Evolutionary conservation across 2,329 filamentous ascomycete genomes (phyloP), one percentile per base, ranked within the genome.

Genomic region (Trichoderma oligosporum): DNA sequence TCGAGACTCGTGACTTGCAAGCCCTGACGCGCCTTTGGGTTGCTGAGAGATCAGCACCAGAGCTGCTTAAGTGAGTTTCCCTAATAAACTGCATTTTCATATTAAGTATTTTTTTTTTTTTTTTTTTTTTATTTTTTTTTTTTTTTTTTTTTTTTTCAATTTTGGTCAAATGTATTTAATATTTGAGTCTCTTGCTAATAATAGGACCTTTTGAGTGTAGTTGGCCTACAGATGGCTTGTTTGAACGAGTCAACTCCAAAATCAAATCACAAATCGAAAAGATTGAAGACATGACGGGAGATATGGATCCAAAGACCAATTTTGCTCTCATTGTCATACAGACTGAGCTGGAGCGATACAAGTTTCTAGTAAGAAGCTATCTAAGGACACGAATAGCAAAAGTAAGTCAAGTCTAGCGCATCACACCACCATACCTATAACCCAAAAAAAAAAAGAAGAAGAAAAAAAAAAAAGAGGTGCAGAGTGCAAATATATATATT

Each of bases 251-350:
- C 66, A 88, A 91, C 74, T 82, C 84, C 60, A 82, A 86, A 59
- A 83, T 91, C 62, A 83, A 85, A 64, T 73, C 75, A 45, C 87
- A 89, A 76, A 88, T 89, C 66, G 82, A 86, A 71, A 81, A 79
- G 64, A 83, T 90, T 61, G 87, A 89, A 74, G 82, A 86, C 59
- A 82, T 92, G 80, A 93, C 88, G 11, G 88, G 88, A 61, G 86
- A 89, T 68, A 88, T 92, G 84, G 91, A 96, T 67, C 88, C 92
- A 45, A 91, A 89, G 72, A 87, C 89, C 62, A 97, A 96, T 71
- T 96, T 99, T 71, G 85, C 85, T 60, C 85, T 97, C 67, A 96
- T 97, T 47, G 88, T 99, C 61, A 86, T 97, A 55, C 94, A 99
- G 77, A 97, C 95, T 6, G 94, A 99, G 75, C 82, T 99, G 55